Evolutionary conservation across 1,139 yeast genomes (phyloP), one percentile per base, ranked within the genome.

Genomic region (Kodamaea plutei): DNA sequence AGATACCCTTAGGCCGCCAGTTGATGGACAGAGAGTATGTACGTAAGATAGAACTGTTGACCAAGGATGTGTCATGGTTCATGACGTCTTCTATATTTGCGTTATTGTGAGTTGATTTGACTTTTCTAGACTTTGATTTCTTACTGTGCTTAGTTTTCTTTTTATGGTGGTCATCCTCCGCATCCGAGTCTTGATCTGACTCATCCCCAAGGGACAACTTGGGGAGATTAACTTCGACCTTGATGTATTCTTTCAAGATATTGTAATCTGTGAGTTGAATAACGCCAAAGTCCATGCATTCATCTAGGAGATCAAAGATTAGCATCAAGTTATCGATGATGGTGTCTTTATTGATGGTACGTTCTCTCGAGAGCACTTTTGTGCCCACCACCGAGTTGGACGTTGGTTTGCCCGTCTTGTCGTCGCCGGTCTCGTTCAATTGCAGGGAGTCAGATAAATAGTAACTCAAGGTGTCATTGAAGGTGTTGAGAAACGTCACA

Each of bases 11-110:
- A 7, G 72, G 73, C 31, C 74, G 44, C 74, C 74, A 68, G 42
- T 60, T 65, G 14, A 68, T 61, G 0, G 69, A 55, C 59, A 61
- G 68, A 2, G 65, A 56, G 15, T 63, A 57, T 0, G 72, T 64
- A 23, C 72, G 61, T 44, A 50, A 62, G 9, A 83, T 73, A 11
- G 84, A 73, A 28, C 84, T 75, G 47, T 83, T 82, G 37, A 81
- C 64, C 20, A 48, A 40, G 13, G 47, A 41, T 4, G 50, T 43
- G 8, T 59, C 58, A 10, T 54, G 40, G 2, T 47, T 47, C n/a
- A 59, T 41, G 8, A 52, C 56, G 31, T 63, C 67, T 1, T 61
- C 45, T 11, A 50, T 56, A 13, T 60, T 48, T 10, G 73, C 69
- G 23, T 59, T 65, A 41, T 66, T 67, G 34, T 61, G 64, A 0